Percentiles rank a stretch among this genome's conserved stretches.
Conservation (phyloP, 495 filamentous ascomycete genomes). For the Tuber magnatum region DNA sequence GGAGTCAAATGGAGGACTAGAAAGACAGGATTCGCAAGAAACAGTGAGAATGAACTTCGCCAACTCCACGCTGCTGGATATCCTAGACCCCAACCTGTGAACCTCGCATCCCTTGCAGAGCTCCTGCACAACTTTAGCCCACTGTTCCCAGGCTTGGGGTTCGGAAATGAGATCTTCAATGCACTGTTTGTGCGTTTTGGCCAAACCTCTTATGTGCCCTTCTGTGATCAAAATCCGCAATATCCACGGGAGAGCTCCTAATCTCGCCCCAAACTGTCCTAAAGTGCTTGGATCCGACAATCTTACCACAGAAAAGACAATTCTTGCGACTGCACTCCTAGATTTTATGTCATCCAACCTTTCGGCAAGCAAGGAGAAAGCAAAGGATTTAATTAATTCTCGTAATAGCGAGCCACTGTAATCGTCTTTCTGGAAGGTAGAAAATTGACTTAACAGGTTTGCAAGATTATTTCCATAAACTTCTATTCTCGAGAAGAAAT, state of each 20-base stretch:
- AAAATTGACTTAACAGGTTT: background rate
- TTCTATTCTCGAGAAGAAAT: slow-evolving; percentile 11
- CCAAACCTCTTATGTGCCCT: background rate
- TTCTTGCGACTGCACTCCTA: background rate
- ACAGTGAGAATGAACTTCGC: background rate
- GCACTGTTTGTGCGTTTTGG: background rate
- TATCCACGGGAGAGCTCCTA: slow-evolving; percentile 12
- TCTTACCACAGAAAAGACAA: slow-evolving; percentile 1
- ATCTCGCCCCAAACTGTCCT: background rate
- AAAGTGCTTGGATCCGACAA: slow-evolving; percentile 4
- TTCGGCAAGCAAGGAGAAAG: slow-evolving; percentile 11
- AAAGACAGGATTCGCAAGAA: background rate
- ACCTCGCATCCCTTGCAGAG: background rate
- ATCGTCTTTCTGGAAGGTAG: background rate
- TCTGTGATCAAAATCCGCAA: slow-evolving; percentile 6
- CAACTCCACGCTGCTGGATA: background rate
- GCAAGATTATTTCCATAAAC: slow-evolving; percentile 10
- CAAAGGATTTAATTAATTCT: slow-evolving; percentile 9
- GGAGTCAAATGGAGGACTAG: background rate
- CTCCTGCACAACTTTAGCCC: background rate
- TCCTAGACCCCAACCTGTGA: background rate
- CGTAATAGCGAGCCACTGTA: background rate
- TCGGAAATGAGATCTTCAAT: background rate
- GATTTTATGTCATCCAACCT: background rate
- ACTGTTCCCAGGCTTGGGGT: background rate